A percentile compares a stretch with the other conserved stretches of the same genome.
phyloP scores from a whole-genome alignment of 768 basidiomycete species.

The Psilocybe sp. region DNA sequence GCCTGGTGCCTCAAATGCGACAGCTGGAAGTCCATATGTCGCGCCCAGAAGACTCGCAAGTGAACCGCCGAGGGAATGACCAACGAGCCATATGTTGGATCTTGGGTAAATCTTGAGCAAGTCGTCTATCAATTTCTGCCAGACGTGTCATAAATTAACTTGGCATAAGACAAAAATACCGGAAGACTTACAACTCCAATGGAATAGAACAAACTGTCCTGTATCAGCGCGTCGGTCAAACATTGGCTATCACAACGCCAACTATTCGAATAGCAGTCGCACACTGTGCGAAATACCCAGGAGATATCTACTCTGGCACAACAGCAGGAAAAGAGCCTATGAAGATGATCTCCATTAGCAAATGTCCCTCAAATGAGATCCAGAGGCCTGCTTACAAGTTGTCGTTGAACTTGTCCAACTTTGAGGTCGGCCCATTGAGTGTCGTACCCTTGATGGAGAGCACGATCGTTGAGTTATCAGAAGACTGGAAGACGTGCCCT shows the following conservation, averaged over 20 bases:
- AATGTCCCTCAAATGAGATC: background rate
- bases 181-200: constrained; percentile 70
- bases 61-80: constrained; percentile 89
- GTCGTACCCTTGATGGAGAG: constrained; percentile 90
- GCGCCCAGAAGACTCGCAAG: constrained; percentile 84
- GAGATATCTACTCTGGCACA: constrained; percentile 87
- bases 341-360: background rate
- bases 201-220: constrained; percentile 92
- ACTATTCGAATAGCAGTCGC: constrained; percentile 74
- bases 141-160: background rate
- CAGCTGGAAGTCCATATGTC: constrained; percentile 88
- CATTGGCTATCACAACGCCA: constrained; percentile 81
- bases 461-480: constrained; percentile 78
- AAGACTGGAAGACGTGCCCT: constrained; percentile 83
- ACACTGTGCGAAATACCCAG: constrained; percentile 84
- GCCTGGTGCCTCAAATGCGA: constrained; percentile 86
- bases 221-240: constrained; percentile 76
- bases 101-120: constrained; percentile 79
- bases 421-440: constrained; percentile 79
- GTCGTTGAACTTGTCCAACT: constrained; percentile 92
- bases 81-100: constrained; percentile 85
- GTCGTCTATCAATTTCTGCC: constrained; percentile 84
- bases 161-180: background rate
- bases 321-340: constrained; percentile 81
- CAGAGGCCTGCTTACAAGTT: constrained; percentile 45